A percentile compares a stretch with the other conserved stretches of the same genome.
Evolutionary conservation across 148 eudicot genomes (phyloP).

Genomic region (Polygonum aviculare): DNA sequence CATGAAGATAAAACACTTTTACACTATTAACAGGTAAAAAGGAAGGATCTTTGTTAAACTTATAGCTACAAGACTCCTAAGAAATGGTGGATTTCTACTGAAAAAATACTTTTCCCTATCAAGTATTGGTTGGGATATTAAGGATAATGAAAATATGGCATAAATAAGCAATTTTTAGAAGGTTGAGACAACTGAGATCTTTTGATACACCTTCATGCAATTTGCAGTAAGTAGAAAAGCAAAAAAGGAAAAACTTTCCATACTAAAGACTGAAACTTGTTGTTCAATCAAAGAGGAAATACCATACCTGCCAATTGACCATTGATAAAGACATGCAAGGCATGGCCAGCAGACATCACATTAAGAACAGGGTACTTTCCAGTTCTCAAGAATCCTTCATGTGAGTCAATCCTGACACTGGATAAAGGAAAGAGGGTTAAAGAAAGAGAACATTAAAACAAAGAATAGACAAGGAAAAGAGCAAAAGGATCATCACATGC

Average conservation of each 20-base stretch:
- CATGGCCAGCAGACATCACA: conserved; percentile 89
- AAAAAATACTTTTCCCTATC: neutral
- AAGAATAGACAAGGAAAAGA: neutral
- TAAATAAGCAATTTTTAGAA: too few species aligned
- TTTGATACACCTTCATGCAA: too few species aligned
- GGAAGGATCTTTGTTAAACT: neutral
- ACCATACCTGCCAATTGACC: conserved; percentile 68
- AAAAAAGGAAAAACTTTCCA: neutral
- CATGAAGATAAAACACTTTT: neutral
- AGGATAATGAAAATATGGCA: too few species aligned
- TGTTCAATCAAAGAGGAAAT: neutral
- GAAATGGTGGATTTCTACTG: neutral
- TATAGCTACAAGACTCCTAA: neutral
- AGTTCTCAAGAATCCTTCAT: conserved; percentile 55
- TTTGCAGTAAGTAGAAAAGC: neutral
- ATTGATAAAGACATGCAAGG: conserved; percentile 83
- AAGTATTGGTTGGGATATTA: too few species aligned
- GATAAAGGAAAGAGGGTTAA: neutral
- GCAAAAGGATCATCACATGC: neutral
- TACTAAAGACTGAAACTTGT: neutral
- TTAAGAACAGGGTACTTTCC: conserved; percentile 69
- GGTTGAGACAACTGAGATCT: too few species aligned
- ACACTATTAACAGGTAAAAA: neutral
- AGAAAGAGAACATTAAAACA: neutral
- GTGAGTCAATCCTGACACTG: conserved; percentile 55